Base-by-base conservation (phyloP, 2,329 filamentous ascomycete species). In the Lachnellula subtilissima region DNA sequence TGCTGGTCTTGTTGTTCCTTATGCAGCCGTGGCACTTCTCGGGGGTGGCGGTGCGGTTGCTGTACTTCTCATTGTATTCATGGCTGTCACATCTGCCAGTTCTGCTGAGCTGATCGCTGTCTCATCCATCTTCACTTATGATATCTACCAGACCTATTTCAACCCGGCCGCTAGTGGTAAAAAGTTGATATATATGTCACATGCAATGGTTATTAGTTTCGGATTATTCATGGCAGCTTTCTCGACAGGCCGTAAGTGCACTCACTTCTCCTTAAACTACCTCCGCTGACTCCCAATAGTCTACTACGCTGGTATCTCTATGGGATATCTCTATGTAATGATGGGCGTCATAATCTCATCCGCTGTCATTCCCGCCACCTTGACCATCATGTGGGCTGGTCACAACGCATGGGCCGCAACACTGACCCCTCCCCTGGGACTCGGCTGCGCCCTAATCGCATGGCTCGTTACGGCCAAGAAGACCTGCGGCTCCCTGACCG, bases 261-360 rank as follows among this genome's bases (percentile, higher is more conserved):
- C 22, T 43, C 43, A 28, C 42, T 94, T 0, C 83, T 76, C 70
- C 87, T 28, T 28, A 28, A 17, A 28, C 2, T 17, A 8, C 45
- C 51, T 3, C 35, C 15, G 23, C 19, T 48, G 56, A 36, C 47
- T 15, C 12, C 15, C 17, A 19, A 8, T 42, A 63, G 61, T 71
- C 17, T 78, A 73, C 70, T 81, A 82, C 59, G 78, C 76, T 12
- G 79, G 81, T 42, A 88, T 96, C 58, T 87, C 83, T 11, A 94
- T 96, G 89, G 91, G 91, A 11, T 95, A 92, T 66, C 78, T 95
- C 3, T 95, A 95, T 68, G 76, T 96, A 1, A 82, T 96, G 68
- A 96, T 96, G 91, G 92, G 91, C 7, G 88, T 91, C 50, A 89
- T 96, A 66, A 94, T 96, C 68, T 91, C 87, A 0, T 84, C 88